These are phyloP conservation scores for Puccinia polysora DNA, from an alignment of 1,284 basidiomycete species.

Conservation along the genomic window DNA sequence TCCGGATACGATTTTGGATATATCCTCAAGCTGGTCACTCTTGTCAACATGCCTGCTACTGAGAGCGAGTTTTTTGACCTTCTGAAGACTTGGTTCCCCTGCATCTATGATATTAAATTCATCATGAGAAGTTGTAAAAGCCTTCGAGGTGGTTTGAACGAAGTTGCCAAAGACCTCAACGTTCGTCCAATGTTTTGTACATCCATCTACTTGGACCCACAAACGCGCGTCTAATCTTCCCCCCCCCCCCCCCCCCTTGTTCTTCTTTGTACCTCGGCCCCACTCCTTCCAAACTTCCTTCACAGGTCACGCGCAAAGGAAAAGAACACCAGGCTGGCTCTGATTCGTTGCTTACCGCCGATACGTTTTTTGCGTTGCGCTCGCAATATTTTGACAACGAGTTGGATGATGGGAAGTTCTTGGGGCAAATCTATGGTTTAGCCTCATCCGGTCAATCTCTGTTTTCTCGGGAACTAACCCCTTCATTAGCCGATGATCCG, in stretches of 20 bases:
- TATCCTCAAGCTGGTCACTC: constrained; percentile 89
- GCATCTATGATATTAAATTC: constrained; percentile 96
- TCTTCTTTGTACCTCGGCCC: not conserved
- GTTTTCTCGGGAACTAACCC: constrained; percentile 27
- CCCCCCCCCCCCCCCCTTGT: not conserved
- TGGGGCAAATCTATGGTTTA: constrained; percentile 40
- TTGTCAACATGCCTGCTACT: constrained; percentile 74
- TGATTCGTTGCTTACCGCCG: constrained; percentile 35
- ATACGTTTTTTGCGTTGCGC: constrained; percentile 25
- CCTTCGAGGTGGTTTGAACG: constrained; percentile 87
- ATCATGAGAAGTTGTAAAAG: constrained; percentile 84
- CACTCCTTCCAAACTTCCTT: not conserved
- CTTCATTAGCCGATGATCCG: constrained; percentile 34
- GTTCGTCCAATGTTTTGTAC: constrained; percentile 19
- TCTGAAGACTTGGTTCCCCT: constrained; percentile 89
- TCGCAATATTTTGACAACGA: constrained; percentile 38
- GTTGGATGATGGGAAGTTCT: constrained; percentile 31
- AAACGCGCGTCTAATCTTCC: not conserved
- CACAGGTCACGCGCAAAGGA: constrained; percentile 26
- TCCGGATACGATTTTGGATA: constrained; percentile 99
- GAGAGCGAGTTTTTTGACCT: constrained; percentile 89
- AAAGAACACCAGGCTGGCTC: constrained; percentile 40
- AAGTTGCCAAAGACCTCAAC: constrained; percentile 81
- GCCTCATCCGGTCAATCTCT: constrained; percentile 24
- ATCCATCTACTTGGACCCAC: not conserved